Percentiles rank a stretch among this genome's conserved stretches.
Evolutionary conservation across 306 rosid genomes (phyloP).

Genomic region (Dryas alaskensis): DNA sequence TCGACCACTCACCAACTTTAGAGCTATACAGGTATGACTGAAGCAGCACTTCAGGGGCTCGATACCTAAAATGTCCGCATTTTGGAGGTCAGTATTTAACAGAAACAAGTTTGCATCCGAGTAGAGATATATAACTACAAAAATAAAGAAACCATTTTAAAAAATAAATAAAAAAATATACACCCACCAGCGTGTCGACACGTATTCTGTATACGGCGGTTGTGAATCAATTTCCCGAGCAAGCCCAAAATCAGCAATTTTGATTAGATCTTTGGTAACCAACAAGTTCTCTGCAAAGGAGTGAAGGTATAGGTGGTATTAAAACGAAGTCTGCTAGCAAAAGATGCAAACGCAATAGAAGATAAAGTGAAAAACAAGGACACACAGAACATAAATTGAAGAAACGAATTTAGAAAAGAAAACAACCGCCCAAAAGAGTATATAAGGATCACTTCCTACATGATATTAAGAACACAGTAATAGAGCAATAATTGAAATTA

Average conservation of each 20-base stretch:
- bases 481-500: background rate
- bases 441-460: background rate
- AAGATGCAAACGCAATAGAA: background rate
- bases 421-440: background rate
- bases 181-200: slow-evolving; percentile 90
- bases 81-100: slow-evolving; percentile 19
- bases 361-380: background rate
- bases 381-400: background rate
- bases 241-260: slow-evolving; percentile 96
- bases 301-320: background rate
- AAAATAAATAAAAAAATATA: background rate
- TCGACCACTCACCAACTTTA: slow-evolving; percentile 79
- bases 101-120: background rate
- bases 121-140: background rate
- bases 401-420: background rate
- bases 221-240: slow-evolving; percentile 83
- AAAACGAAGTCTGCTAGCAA: slow-evolving; percentile 3
- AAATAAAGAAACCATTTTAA: background rate
- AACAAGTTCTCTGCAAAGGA: slow-evolving; percentile 75
- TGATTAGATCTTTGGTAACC: slow-evolving; percentile 73
- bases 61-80: slow-evolving; percentile 60
- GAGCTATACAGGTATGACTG: slow-evolving; percentile 77
- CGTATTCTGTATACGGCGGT: slow-evolving; percentile 95
- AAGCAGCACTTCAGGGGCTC: slow-evolving; percentile 98
- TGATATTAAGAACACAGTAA: background rate